phyloP scores from a whole-genome alignment of 305 asterid genomes.

The Solanum chacoense region DNA sequence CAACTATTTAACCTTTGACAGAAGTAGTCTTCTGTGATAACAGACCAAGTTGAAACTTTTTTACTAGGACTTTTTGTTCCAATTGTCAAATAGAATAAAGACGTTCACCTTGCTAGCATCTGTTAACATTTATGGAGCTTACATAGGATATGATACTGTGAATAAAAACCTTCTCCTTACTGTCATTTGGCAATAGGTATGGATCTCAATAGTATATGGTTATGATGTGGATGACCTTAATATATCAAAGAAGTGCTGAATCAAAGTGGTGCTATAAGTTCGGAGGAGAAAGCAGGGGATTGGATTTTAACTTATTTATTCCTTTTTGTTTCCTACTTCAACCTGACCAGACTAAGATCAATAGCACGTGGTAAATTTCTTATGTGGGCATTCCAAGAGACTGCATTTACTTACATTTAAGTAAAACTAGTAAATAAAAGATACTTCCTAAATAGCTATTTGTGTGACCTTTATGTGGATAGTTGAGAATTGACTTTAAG shows the following conservation, averaged over 20 bases:
- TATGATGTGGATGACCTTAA: background rate
- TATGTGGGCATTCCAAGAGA: background rate
- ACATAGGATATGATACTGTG: background rate
- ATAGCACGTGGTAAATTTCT: background rate
- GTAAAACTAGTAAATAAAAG: background rate
- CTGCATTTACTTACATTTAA: background rate
- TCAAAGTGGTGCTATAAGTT: background rate
- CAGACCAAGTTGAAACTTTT: background rate
- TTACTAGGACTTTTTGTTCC: background rate
- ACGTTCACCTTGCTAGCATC: background rate
- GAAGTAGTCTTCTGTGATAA: background rate
- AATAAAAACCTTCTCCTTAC: background rate
- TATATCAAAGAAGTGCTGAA: background rate
- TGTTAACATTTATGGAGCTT: background rate
- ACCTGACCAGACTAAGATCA: background rate
- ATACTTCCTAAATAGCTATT: background rate
- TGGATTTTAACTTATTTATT: background rate
- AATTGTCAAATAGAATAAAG: background rate
- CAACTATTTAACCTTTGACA: background rate
- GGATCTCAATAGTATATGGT: background rate
- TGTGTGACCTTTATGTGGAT: background rate
- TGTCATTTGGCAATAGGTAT: background rate
- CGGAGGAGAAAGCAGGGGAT: background rate
- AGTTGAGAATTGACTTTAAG: background rate
- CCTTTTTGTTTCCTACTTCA: background rate